Evolutionary conservation across 192 early-diverging fungal species (phyloP).

Genomic region (Pilobolus umbonatus): DNA sequence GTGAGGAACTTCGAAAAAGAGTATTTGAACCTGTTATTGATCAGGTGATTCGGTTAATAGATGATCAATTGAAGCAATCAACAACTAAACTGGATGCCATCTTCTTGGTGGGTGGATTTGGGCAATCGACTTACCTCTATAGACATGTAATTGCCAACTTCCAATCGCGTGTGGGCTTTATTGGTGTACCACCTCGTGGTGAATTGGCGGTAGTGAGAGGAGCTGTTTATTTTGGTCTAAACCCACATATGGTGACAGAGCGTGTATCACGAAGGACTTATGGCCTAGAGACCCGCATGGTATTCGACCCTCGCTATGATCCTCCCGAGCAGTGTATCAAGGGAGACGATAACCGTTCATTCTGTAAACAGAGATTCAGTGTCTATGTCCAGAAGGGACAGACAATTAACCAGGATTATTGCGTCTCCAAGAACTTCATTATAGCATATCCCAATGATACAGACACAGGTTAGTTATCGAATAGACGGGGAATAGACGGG

Average conservation of each 20-base stretch:
- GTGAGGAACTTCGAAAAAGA: conserved; percentile 43
- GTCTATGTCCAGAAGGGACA: conserved; percentile 39
- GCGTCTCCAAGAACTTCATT: conserved; percentile 49
- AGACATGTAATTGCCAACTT: conserved; percentile 42
- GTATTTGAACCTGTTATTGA: conserved; percentile 51
- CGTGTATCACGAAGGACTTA: conserved; percentile 49
- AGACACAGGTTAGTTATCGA: conserved; percentile 32
- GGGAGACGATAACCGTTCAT: conserved; percentile 41
- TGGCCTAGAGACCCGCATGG: conserved; percentile 49
- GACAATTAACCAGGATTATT: conserved; percentile 44
- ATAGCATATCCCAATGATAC: conserved; percentile 42
- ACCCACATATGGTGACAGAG: conserved; percentile 45
- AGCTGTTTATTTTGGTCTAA: conserved; percentile 50
- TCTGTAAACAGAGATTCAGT: conserved; percentile 36
- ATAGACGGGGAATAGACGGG: neutral
- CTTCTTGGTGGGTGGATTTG: conserved; percentile 53
- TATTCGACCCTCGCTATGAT: conserved; percentile 44
- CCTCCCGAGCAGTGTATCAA: conserved; percentile 45
- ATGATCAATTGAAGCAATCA: conserved; percentile 42
- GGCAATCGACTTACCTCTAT: conserved; percentile 49
- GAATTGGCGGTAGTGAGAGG: conserved; percentile 49
- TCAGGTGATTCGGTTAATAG: conserved; percentile 43
- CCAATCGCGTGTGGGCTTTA: conserved; percentile 36
- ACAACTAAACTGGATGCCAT: conserved; percentile 40
- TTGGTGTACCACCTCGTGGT: conserved; percentile 41